Conservation (phyloP, 768 basidiomycete species). For the Boletales sp. region DNA sequence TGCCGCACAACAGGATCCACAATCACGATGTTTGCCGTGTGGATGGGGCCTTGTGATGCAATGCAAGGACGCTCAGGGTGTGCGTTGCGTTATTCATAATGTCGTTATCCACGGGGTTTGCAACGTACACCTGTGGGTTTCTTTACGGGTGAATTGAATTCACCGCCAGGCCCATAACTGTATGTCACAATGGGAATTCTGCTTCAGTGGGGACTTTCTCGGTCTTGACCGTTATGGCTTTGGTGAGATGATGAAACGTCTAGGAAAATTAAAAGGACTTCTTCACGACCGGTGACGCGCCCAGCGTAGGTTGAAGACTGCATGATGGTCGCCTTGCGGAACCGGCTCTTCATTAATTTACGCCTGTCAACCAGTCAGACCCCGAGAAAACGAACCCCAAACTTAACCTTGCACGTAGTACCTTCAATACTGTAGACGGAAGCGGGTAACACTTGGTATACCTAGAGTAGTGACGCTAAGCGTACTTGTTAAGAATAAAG, state of each 20-base stretch:
- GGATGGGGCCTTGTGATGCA: constrained; percentile 1
- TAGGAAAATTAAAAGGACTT: background rate
- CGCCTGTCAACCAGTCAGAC: background rate
- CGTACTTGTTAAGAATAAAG: too few species aligned
- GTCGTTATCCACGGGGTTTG: constrained; percentile 5
- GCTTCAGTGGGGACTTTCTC: background rate
- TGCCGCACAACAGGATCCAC: constrained; percentile 1
- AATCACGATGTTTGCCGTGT: background rate
- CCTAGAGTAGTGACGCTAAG: too few species aligned
- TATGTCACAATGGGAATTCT: background rate
- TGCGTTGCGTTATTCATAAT: constrained; percentile 1
- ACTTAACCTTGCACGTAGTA: too few species aligned
- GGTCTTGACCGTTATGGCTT: background rate
- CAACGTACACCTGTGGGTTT: background rate
- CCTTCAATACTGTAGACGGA: too few species aligned
- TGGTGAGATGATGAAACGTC: too few species aligned
- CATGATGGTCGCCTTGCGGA: constrained; percentile 8
- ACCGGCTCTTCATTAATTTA: background rate
- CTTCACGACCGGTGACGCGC: background rate
- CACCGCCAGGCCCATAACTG: background rate
- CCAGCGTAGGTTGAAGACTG: too few species aligned
- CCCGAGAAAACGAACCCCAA: too few species aligned
- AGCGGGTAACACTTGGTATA: too few species aligned
- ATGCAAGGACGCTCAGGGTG: constrained; percentile 1
- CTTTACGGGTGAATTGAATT: background rate